Base-by-base conservation (phyloP, 768 basidiomycete genomes). In the Dendrothele bispora region DNA sequence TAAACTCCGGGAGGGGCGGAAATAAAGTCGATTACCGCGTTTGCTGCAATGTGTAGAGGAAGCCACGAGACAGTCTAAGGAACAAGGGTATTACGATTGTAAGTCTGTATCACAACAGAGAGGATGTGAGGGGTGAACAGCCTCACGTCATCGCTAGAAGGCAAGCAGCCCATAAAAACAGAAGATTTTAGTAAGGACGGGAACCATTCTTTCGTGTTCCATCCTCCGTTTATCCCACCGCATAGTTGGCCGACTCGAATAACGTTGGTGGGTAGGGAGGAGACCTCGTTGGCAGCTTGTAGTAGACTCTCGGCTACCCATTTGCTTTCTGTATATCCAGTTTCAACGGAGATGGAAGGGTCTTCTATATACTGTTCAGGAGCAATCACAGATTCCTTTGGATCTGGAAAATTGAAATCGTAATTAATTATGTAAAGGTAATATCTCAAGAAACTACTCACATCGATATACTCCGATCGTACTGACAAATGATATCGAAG, bases 171-270 rank as follows among this genome's bases (percentile, higher is more conserved):
- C n/a, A 57, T 5, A 5, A 37, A 6, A 2, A 39, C 26, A 2
- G 53, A 47, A 5, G 60, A 58, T 34, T 61, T 57, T 30, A 70
- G 56, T 5, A 73, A 34, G 29, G 57, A 50, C 18, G 72, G 69
- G 30, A 73, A 39, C 68, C 72, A 73, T 37, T 73, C 71, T 7
- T 43, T 45, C 18, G 48, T 25, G 46, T 61, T 66, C 71, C 71
- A 73, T 3, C 51, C 47, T 1, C 71, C 71, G 25, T 59, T 59
- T 1, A 34, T 32, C 17, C 55, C 61, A n/a, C 70, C 71, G 27
- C 54, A 46, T 0, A 72, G 49, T 53, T 71, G 71, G 2, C 70
- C 70, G 18, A 70, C 52, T 6, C 70, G 60, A 5, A 70, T 57
- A n/a, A 60, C 53, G 3, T 51, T 32, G 10, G 56, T 24, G 17